Base-by-base conservation (phyloP, 495 filamentous ascomycete genomes). In the Pseudomonodictys pantanalensis region DNA sequence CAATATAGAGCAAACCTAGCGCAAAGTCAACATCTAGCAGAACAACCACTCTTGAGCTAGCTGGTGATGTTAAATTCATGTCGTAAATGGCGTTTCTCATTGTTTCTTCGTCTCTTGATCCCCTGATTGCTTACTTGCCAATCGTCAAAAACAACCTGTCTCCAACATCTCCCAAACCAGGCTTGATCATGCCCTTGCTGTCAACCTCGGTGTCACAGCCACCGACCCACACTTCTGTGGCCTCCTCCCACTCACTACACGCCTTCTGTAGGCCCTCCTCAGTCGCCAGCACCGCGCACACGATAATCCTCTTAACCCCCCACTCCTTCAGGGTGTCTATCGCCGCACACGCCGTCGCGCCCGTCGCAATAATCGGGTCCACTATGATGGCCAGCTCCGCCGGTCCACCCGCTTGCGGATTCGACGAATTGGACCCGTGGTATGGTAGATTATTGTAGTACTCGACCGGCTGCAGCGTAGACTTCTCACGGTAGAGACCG, bases 361-460 rank as follows among this genome's bases (percentile, higher is more conserved):
- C 92, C 0, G 92, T 97, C 2, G 92, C 92, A 69, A 97, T 93
- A 57, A 97, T 83, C 1, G 92, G 92, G 72, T 97, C 92, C 0
- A 96, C 78, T 17, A 97, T 78, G 65, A 97, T 83, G 22, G 91
- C 90, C 8, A 95, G 77, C 24, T 82, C 79, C 10, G 77, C 72
- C 11, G 71, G 71, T 0, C 76, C 76, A 11, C 76, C 71, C 9
- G 80, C 77, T 2, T 70, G 57, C 52, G 65, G 58, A 15, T 59
- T 61, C 8, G 64, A 39, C 0, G 59, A 29, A 62, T 76, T 51
- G 23, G 69, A 56, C 28, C 71, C 51, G 68, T 90, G 84, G 72
- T 89, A 88, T 32, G 92, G 92, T 18, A 97, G 88, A 74, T 97
- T 97, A 77, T 90, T 97, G 79, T 97, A 97, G 81, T 97, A 97